These are phyloP conservation scores for Aureobasidium sp. DNA, from an alignment of 2,329 filamentous ascomycete genomes.

Conservation along the genomic window DNA sequence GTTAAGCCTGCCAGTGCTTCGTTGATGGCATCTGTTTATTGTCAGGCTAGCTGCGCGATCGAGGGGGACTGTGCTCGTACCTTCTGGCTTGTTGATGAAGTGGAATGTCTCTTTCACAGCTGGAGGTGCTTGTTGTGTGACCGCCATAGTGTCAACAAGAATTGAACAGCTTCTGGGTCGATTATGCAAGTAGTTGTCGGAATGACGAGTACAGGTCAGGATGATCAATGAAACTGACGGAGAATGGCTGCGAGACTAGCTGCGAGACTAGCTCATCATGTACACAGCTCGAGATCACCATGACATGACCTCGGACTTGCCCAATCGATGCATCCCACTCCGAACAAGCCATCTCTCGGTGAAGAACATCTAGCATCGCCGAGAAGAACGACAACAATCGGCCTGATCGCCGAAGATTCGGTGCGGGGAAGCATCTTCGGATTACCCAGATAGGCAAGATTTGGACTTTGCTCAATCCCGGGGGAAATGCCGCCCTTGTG, in stretches of 20 bases:
- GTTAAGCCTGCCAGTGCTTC: slow-evolving; percentile 40
- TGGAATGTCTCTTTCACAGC: slow-evolving; percentile 36
- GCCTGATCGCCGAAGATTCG: background rate
- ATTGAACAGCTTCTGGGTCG: background rate
- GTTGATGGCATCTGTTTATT: slow-evolving; percentile 34
- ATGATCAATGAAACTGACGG: too few relatives aligned
- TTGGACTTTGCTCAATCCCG: background rate
- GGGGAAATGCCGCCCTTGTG: background rate
- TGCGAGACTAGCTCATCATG: slow-evolving; percentile 9
- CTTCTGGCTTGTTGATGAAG: slow-evolving; percentile 37
- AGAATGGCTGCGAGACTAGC: too few relatives aligned
- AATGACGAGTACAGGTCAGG: background rate
- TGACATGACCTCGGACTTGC: slow-evolving; percentile 8
- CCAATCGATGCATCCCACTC: slow-evolving; percentile 5
- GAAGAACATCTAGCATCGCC: background rate
- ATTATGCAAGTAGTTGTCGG: background rate
- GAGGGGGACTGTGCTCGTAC: background rate
- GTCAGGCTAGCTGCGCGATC: background rate
- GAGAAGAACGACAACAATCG: slow-evolving; percentile 5
- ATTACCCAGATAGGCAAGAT: background rate
- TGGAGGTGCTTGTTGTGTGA: background rate
- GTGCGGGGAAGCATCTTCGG: slow-evolving; percentile 4
- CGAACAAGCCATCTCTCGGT: background rate
- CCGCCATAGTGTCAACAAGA: background rate
- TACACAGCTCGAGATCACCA: background rate